phyloP scores from a whole-genome alignment of 1,284 basidiomycete genomes.

The Microbotryum scabiosae region DNA sequence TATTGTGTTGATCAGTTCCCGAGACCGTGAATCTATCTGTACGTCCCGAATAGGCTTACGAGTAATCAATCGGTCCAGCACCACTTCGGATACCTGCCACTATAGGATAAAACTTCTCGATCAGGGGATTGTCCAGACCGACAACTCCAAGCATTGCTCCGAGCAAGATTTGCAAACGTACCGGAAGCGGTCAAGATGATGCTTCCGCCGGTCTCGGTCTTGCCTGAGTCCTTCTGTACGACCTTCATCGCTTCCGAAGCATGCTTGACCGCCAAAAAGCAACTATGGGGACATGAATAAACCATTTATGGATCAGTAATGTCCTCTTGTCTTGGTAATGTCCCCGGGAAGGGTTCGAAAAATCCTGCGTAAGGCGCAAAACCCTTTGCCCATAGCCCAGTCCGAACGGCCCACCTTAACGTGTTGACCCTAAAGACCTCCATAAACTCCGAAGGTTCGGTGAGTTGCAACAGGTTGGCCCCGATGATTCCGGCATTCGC shows the following conservation, averaged over 20 bases:
- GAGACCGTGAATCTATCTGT: not conserved
- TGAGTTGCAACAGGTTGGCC: constrained; percentile 46
- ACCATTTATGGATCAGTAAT: not conserved
- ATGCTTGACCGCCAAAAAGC: constrained; percentile 82
- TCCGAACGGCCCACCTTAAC: constrained; percentile 54
- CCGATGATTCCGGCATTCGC: constrained; percentile 59
- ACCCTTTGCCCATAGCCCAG: not conserved
- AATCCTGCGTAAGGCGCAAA: not conserved
- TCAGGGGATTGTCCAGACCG: not conserved
- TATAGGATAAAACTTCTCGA: constrained; percentile 30
- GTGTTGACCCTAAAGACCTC: constrained; percentile 70
- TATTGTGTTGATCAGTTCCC: not conserved
- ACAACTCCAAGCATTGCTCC: no score
- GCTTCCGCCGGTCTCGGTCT: constrained; percentile 58
- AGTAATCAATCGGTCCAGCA: constrained; percentile 76
- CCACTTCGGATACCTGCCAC: constrained; percentile 80
- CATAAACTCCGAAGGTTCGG: constrained; percentile 59
- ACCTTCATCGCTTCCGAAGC: constrained; percentile 71
- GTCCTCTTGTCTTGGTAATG: not conserved
- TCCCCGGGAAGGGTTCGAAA: not conserved
- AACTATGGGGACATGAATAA: constrained; percentile 46
- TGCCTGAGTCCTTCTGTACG: constrained; percentile 52
- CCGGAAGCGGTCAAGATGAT: constrained; percentile 85
- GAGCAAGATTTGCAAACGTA: constrained; percentile 38
- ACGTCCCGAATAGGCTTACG: constrained; percentile 7